Percentiles rank a stretch among this genome's conserved stretches.
phyloP scores from a whole-genome alignment of 805 yeast genomes.

The Wickerhamomyces canadensis region DNA sequence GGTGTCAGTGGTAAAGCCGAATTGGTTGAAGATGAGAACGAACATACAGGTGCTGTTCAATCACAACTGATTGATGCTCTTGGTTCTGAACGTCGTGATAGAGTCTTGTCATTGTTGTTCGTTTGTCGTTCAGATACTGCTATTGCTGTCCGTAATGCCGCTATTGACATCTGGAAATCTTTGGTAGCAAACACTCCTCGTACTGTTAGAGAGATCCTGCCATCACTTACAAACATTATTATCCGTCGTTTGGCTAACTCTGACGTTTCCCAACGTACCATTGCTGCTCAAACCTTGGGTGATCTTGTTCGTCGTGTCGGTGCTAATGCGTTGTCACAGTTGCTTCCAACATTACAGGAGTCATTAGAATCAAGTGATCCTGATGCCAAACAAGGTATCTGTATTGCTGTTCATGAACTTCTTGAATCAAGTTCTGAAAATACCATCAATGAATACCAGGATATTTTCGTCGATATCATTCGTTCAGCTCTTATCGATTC shows the following conservation, averaged over 20 bases:
- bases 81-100: conserved; percentile 85
- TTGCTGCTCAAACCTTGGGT: conserved; percentile 91
- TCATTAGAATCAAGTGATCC: conserved; percentile 56
- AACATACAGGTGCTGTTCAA: conserved; percentile 45
- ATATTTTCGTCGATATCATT: conserved; percentile 64
- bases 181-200: conserved; percentile 94
- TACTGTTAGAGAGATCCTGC: conserved; percentile 86
- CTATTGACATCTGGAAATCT: conserved; percentile 95
- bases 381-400: conserved; percentile 93
- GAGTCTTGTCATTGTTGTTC: conserved; percentile 78
- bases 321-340: conserved; percentile 72
- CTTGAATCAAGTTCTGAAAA: conserved; percentile 66
- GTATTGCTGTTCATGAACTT: conserved; percentile 86
- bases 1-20: conserved; percentile 82
- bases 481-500: conserved; percentile 76
- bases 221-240: conserved; percentile 73
- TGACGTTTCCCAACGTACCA: conserved; percentile 71
- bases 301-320: conserved; percentile 95
- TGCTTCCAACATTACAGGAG: conserved; percentile 78
- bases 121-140: conserved; percentile 91
- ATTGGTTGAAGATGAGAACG: conserved; percentile 48
- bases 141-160: conserved; percentile 80
- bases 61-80: conserved; percentile 67
- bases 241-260: conserved; percentile 80
- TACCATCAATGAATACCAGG: conserved; percentile 59